Evolutionary conservation across 2,329 filamentous ascomycete genomes (phyloP).

Genomic region (Hypoxylon sp.): DNA sequence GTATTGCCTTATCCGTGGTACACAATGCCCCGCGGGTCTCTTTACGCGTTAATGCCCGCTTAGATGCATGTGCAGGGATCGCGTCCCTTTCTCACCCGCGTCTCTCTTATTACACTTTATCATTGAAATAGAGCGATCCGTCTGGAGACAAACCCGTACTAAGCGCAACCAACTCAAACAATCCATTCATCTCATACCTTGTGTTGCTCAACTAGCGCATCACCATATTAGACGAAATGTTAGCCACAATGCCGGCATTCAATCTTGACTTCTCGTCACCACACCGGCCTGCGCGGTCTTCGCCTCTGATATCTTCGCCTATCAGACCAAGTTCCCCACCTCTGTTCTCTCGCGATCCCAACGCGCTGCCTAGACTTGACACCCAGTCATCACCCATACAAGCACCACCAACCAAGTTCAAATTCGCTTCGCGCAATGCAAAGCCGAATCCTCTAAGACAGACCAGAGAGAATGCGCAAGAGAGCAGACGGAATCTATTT

Average conservation of each 20-base stretch:
- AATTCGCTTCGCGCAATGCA: constrained; percentile 67
- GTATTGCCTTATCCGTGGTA: constrained; percentile 17
- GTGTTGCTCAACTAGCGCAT: constrained; percentile 3
- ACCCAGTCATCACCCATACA: constrained; percentile 58
- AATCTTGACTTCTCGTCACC: constrained; percentile 58
- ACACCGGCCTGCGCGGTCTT: constrained; percentile 65
- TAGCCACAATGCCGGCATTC: constrained; percentile 58
- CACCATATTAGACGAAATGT: constrained; percentile 50
- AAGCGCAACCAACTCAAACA: constrained; percentile 7
- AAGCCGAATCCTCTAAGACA: constrained; percentile 75
- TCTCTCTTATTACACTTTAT: constrained; percentile 25
- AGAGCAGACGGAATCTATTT: constrained; percentile 77
- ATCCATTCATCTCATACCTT: constrained; percentile 10
- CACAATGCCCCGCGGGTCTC: constrained; percentile 27
- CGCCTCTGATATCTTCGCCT: constrained; percentile 72
- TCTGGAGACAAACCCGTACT: background rate
- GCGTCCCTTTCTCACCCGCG: constrained; percentile 41
- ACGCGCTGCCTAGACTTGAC: constrained; percentile 59
- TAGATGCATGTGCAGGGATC: constrained; percentile 30
- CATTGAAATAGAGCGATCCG: constrained; percentile 14
- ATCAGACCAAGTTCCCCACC: constrained; percentile 64
- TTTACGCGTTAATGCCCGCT: constrained; percentile 50
- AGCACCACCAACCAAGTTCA: constrained; percentile 52
- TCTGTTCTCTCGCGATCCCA: constrained; percentile 61
- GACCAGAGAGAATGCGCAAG: constrained; percentile 72